Percentiles rank a stretch among this genome's conserved stretches.
phyloP scores from a whole-genome alignment of 805 yeast genomes.

The Wickerhamomyces subpelliculosus region DNA sequence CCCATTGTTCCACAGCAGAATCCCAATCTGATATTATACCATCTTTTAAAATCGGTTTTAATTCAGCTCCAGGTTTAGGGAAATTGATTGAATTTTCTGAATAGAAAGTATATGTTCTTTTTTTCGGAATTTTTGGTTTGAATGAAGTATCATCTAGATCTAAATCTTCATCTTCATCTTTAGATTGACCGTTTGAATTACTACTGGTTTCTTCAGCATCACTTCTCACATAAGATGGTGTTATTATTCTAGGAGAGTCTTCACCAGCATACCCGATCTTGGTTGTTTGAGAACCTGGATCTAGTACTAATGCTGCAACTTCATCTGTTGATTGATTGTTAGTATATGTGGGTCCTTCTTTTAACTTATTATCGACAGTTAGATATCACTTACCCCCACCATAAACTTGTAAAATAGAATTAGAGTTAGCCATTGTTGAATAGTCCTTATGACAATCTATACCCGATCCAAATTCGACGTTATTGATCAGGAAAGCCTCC shows the following conservation, averaged over 20 bases:
- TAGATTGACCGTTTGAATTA: neutral
- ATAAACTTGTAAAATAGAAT: slow-evolving; percentile 41
- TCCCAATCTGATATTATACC: slow-evolving; percentile 81
- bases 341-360: no score
- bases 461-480: no score
- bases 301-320: slow-evolving; percentile 83
- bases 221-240: slow-evolving; percentile 63
- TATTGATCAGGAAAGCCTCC: neutral
- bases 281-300: slow-evolving; percentile 82
- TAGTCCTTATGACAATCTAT: no score
- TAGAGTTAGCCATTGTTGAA: slow-evolving; percentile 1
- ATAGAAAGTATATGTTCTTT: slow-evolving; percentile 22
- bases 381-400: slow-evolving; percentile 33
- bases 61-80: slow-evolving; percentile 45
- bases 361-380: no score
- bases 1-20: slow-evolving; percentile 69
- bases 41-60: slow-evolving; percentile 53
- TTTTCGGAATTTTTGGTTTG: slow-evolving; percentile 7
- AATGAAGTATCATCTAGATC: slow-evolving; percentile 18
- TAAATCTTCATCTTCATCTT: slow-evolving; percentile 12
- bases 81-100: slow-evolving; percentile 37
- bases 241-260: slow-evolving; percentile 70
- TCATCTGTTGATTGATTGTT: slow-evolving; percentile 46
- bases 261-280: slow-evolving; percentile 91
- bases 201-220: slow-evolving; percentile 3